Percentiles rank a stretch among this genome's conserved stretches.
phyloP scores from a whole-genome alignment of 2,329 filamentous ascomycete genomes.

The Penicillium olsonii region DNA sequence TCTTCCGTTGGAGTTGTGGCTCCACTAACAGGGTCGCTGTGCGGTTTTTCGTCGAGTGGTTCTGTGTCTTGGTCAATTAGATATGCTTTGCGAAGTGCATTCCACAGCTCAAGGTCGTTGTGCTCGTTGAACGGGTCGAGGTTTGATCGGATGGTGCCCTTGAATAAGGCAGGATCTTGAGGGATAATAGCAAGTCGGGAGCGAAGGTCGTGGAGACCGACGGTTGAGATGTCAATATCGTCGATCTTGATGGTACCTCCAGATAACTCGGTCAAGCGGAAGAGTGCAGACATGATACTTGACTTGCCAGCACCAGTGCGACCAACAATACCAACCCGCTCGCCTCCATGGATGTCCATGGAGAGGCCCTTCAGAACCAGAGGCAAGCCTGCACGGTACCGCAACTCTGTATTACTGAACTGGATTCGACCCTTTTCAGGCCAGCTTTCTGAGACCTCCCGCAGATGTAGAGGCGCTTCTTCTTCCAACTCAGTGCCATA shows the following conservation, averaged over 20 bases:
- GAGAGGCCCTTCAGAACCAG: slow-evolving; percentile 70
- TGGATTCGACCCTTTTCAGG: slow-evolving; percentile 81
- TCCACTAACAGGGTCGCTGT: slow-evolving; percentile 28
- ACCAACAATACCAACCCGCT: slow-evolving; percentile 52
- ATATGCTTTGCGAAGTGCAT: slow-evolving; percentile 47
- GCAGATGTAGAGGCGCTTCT: slow-evolving; percentile 79
- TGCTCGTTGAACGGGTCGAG: slow-evolving; percentile 50
- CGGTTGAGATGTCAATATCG: slow-evolving; percentile 43
- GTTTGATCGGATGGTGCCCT: slow-evolving; percentile 47
- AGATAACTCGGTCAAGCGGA: slow-evolving; percentile 46
- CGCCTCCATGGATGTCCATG: slow-evolving; percentile 46
- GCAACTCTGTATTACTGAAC: slow-evolving; percentile 76
- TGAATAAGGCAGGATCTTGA: slow-evolving; percentile 49
- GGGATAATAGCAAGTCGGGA: slow-evolving; percentile 48
- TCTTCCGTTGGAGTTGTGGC: slow-evolving; percentile 34
- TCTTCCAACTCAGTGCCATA: slow-evolving; percentile 86
- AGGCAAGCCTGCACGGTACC: slow-evolving; percentile 71
- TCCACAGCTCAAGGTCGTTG: slow-evolving; percentile 50
- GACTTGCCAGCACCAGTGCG: slow-evolving; percentile 50
- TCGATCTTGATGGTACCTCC: slow-evolving; percentile 46
- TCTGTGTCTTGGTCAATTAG: slow-evolving; percentile 50
- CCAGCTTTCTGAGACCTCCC: slow-evolving; percentile 73
- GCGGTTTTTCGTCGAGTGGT: slow-evolving; percentile 44
- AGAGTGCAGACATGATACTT: slow-evolving; percentile 49
- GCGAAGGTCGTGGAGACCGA: slow-evolving; percentile 46